Evolutionary conservation across 2,329 filamentous ascomycete species (phyloP).

Genomic region (Colletotrichum chrysophilum): DNA sequence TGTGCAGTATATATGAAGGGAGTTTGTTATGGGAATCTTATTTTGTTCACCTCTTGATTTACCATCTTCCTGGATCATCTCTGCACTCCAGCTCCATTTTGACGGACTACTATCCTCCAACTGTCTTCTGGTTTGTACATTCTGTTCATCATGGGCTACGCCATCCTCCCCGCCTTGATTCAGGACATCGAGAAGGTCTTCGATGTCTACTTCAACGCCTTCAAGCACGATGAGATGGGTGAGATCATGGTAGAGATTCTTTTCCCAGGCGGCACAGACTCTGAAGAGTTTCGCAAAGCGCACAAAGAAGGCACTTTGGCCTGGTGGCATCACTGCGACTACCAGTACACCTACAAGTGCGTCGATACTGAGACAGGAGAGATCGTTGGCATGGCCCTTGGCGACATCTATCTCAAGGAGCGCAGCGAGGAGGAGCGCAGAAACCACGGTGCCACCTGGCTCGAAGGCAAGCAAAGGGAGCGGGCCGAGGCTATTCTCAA

Average conservation of each 20-base stretch:
- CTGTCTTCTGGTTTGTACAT: background rate
- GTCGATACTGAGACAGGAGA: slow-evolving; percentile 47
- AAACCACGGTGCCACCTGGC: slow-evolving; percentile 49
- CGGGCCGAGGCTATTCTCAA: slow-evolving; percentile 46
- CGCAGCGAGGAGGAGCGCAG: slow-evolving; percentile 45
- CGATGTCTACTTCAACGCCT: slow-evolving; percentile 51
- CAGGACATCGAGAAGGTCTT: slow-evolving; percentile 51
- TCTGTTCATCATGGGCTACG: slow-evolving; percentile 38
- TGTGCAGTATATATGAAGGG: background rate
- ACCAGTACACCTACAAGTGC: slow-evolving; percentile 53
- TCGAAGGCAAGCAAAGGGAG: slow-evolving; percentile 47
- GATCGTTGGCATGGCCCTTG: slow-evolving; percentile 52
- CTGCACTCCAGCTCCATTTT: background rate
- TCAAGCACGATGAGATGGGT: slow-evolving; percentile 42
- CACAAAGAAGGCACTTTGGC: slow-evolving; percentile 46
- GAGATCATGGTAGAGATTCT: slow-evolving; percentile 45
- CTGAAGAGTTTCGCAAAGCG: slow-evolving; percentile 44
- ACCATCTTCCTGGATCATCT: background rate
- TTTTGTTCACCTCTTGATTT: background rate
- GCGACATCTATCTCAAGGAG: slow-evolving; percentile 44
- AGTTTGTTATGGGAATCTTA: background rate
- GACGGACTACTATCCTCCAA: background rate
- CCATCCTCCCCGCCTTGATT: slow-evolving; percentile 49
- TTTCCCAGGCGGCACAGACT: slow-evolving; percentile 39
- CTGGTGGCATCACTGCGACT: slow-evolving; percentile 41